Evolutionary conservation across 345 rosid genomes (phyloP).

Genomic region (Mercurialis annua): DNA sequence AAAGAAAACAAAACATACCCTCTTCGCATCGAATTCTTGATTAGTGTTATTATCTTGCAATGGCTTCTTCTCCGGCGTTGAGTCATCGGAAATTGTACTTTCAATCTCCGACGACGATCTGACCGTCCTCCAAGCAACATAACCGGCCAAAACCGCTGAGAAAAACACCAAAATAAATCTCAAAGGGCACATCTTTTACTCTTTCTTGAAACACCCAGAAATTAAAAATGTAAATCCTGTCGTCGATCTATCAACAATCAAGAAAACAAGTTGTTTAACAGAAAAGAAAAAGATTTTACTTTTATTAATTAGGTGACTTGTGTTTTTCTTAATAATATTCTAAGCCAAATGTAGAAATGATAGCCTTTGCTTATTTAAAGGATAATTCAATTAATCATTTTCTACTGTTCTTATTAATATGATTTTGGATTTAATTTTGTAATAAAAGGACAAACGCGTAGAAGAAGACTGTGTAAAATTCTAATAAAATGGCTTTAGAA

Average conservation of each 20-base stretch:
- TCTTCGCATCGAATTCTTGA: constrained; percentile 39
- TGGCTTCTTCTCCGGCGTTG: constrained; percentile 24
- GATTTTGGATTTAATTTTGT: too few species aligned
- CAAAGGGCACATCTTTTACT: constrained; percentile 27
- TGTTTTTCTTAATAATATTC: too few species aligned
- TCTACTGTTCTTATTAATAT: too few species aligned
- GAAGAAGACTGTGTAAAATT: too few species aligned
- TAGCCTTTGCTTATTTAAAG: neutral
- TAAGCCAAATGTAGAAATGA: neutral
- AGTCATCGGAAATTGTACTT: constrained; percentile 30
- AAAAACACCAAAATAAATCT: constrained; percentile 29
- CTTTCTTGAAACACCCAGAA: neutral
- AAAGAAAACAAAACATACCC: too few species aligned
- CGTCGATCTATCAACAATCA: neutral
- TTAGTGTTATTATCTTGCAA: constrained; percentile 29
- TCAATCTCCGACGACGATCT: constrained; percentile 54
- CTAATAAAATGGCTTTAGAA: neutral
- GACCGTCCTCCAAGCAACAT: constrained; percentile 70
- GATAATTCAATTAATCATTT: neutral
- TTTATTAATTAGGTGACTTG: too few species aligned
- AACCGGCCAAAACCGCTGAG: constrained; percentile 21
- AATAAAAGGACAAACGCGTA: too few species aligned
- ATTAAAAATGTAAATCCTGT: neutral
- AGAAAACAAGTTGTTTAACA: neutral
- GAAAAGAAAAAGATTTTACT: neutral